Base-by-base conservation (phyloP, 768 basidiomycete species). In the Peribolospora kevripleyi region DNA sequence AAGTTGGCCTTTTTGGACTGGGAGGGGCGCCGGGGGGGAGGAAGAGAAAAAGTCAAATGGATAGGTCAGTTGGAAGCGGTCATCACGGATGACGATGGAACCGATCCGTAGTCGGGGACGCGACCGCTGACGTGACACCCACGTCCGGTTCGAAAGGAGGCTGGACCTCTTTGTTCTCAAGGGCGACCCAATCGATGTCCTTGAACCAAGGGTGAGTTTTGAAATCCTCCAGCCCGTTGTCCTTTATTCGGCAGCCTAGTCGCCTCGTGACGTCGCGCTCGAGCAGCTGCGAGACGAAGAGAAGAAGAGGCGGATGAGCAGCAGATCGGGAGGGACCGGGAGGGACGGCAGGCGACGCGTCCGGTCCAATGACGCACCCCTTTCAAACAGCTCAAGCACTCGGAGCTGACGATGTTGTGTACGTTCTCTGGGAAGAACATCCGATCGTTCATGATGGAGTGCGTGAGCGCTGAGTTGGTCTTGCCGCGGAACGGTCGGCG, bases 1-100 rank as follows among this genome's bases (percentile, higher is more conserved):
- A 98, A 98, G 68, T 98, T 95, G 40, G 91, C 87, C 69, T 93
- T 93, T 71, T 95, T 97, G n/a, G 81, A 80, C 90, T 97, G 64
- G 43, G 48, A 58, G 10, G 50, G 47, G 36, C 41, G 10, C 10
- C 10, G 4, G 45, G 40, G 43, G 38, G 3, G 13, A 25, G n/a
- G n/a, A 54, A 14, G 42, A 59, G 46, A 50, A 42, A 38, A 42
- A 43, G 36, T 51, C 41, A 39, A 48, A 14, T 53, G 46, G 54
- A 36, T 46, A 45, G 50, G 39, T 50, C 55, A 61, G 58, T 40
- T 36, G 14, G 25, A 13, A 4, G 45, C 51, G 38, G 48, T 51
- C 37, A 42, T 14, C 6, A 10, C n/a, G 11, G 38, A 4, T 6
- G 6, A 4, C 2, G 5, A 25, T 10, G 7, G 10, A 8, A 10